A percentile compares a stretch with the other conserved stretches of the same genome.
These are phyloP conservation scores for Trametes coccinea DNA, from an alignment of 768 basidiomycete species.

Conservation along the genomic window DNA sequence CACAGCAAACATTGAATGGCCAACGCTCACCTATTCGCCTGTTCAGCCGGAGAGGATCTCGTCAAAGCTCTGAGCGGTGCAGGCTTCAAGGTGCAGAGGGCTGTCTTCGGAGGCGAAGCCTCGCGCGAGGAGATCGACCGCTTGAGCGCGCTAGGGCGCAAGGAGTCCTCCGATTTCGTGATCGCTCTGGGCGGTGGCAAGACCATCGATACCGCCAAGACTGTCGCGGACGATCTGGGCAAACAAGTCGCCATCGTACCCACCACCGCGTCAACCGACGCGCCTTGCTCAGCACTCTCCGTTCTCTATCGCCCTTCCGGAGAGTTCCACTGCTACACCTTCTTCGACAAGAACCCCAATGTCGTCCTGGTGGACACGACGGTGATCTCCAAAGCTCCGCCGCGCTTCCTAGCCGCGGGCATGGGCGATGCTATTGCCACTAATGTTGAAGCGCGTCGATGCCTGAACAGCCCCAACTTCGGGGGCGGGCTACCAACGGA, in stretches of 20 bases:
- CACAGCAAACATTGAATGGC: background rate
- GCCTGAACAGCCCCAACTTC: conserved; percentile 32
- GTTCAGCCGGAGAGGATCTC: conserved; percentile 32
- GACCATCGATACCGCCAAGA: conserved; percentile 34
- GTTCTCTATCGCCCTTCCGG: conserved; percentile 34
- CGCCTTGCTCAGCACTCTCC: conserved; percentile 36
- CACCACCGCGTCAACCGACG: conserved; percentile 36
- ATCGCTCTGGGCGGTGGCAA: conserved; percentile 36
- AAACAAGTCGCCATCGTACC: conserved; percentile 31
- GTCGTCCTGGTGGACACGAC: conserved; percentile 35
- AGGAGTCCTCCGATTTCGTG: conserved; percentile 29
- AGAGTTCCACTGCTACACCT: conserved; percentile 33
- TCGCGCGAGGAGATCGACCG: conserved; percentile 32
- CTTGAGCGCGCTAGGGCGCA: conserved; percentile 22
- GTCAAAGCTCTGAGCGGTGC: conserved; percentile 25
- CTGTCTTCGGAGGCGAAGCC: conserved; percentile 33
- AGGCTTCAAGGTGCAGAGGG: conserved; percentile 29
- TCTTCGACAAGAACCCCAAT: conserved; percentile 33
- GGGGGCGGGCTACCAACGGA: conserved; percentile 32
- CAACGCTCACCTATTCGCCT: background rate
- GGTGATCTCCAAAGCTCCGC: conserved; percentile 31
- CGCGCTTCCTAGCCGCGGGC: conserved; percentile 34
- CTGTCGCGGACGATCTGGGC: conserved; percentile 30
- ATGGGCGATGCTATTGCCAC: conserved; percentile 37
- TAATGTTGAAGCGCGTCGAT: conserved; percentile 32